Percentiles rank a stretch among this genome's conserved stretches.
Evolutionary conservation across 106 monocot genomes (phyloP).

Genomic region (Cymbidium sinense): DNA sequence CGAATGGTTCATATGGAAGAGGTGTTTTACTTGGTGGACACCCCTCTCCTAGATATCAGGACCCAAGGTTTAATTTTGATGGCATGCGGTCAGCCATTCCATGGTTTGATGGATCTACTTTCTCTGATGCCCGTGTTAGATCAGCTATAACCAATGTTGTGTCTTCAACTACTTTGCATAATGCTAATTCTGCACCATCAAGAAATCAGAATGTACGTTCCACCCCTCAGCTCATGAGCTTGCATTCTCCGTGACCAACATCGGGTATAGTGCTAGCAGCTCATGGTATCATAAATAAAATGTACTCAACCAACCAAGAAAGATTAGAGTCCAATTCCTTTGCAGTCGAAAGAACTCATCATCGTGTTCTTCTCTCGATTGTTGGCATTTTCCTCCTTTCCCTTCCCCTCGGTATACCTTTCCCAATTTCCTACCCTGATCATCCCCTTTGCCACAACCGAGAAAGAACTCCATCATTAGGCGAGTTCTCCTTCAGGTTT

Average conservation of each 20-base stretch:
- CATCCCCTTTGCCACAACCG: too few species aligned
- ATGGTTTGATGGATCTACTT: too few species aligned
- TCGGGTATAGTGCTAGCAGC: slow-evolving; percentile 23
- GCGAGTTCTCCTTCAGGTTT: too few species aligned
- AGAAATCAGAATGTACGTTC: slow-evolving; percentile 49
- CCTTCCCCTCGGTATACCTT: too few species aligned
- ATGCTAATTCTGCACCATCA: slow-evolving; percentile 12
- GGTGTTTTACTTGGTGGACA: too few species aligned
- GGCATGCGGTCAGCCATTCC: slow-evolving; percentile 42
- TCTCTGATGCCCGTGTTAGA: slow-evolving; percentile 38
- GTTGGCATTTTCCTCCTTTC: too few species aligned
- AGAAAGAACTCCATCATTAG: too few species aligned
- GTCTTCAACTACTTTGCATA: slow-evolving; percentile 28
- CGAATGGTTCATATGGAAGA: slow-evolving; percentile 45
- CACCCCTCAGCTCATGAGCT: slow-evolving; percentile 32
- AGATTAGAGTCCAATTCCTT: too few species aligned
- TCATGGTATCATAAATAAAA: slow-evolving; percentile 21
- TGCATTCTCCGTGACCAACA: slow-evolving; percentile 25
- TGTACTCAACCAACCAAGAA: slow-evolving; percentile 54
- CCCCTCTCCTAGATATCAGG: slow-evolving; percentile 44
- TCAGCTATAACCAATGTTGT: slow-evolving; percentile 15
- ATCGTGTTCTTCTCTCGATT: too few species aligned
- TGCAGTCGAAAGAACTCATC: too few species aligned
- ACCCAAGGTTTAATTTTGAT: slow-evolving; percentile 45
- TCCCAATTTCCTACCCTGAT: too few species aligned